Base-by-base conservation (phyloP, 2,329 filamentous ascomycete species). In the Pseudocercospora vitis region DNA sequence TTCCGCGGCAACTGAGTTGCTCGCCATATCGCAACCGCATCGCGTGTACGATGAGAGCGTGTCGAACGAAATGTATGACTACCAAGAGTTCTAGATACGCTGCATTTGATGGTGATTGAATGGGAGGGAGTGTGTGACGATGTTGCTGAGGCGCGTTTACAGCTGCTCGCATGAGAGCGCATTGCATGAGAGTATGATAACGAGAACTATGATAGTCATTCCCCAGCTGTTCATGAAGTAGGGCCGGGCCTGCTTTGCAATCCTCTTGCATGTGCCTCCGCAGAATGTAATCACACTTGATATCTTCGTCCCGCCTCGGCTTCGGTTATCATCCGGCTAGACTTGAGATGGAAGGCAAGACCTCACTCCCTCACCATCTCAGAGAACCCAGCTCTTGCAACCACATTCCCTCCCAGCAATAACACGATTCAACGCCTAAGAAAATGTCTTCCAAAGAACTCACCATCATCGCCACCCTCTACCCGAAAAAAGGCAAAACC, bases 1-100 rank as follows among this genome's bases (percentile, higher is more conserved):
- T 99, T 99, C 81, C 83, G 91, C 29, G 91, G 91, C 46, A 80
- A 75, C 45, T 85, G 45, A 16, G 24, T 8, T 21, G 46, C 46
- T 48, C 18, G 40, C 40, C 7, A 23, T 24, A 35, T 6, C 11
- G 6, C 18, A 8, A 44, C 11, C 40, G 40, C 8, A 44, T 24
- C 19, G 19, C 24, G 4, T 44, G 23, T 16, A 21, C 35, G 19
- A 40, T 29, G 26, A 29, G 11, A 6, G 21, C 11, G 19, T 21
- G 24, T 14, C 11, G 12, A 11, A 42, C 37, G 21, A 42, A 18
- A 42, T 42, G 37, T 42, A 42, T 21, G 37, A 42, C 6, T 24
- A 42, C 18, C 37, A 26, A 7, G 6, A 29, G 19, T 3, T 23
- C n/a, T 42, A 23, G 37, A 18, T 42, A 42, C 37, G 37, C 37